A percentile compares a stretch with the other conserved stretches of the same genome.
Evolutionary conservation across 2,329 filamentous ascomycete genomes (phyloP).

Genomic region (Sporothrix luriei): DNA sequence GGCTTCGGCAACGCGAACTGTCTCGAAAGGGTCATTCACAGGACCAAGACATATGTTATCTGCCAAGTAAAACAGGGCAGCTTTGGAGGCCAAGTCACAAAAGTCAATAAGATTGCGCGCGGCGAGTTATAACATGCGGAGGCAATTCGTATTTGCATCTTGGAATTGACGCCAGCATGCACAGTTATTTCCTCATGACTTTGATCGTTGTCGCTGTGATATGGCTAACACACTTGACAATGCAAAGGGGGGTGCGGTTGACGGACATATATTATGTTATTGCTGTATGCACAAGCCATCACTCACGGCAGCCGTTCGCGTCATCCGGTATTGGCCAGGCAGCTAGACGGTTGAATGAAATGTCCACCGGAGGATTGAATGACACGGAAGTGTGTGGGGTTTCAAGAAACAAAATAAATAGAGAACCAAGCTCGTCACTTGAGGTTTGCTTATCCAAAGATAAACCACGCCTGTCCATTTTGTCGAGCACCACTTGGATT

Average conservation of each 20-base stretch:
- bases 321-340: conserved; percentile 22
- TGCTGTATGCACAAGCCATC: conserved; percentile 11
- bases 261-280: conserved; percentile 6
- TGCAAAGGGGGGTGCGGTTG: neutral
- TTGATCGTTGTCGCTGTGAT: neutral
- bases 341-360: neutral
- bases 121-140: neutral
- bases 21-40: neutral
- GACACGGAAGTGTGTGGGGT: neutral
- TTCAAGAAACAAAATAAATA: neutral
- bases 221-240: neutral
- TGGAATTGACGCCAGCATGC: neutral
- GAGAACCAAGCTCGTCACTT: neutral
- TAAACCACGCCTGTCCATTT: neutral
- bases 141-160: neutral
- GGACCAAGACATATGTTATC: conserved; percentile 13
- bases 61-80: too few species aligned
- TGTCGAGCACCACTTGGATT: neutral
- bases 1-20: neutral
- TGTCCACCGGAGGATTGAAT: neutral
- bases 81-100: neutral
- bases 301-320: neutral
- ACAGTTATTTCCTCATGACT: neutral
- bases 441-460: neutral
- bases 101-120: neutral